A percentile compares a stretch with the other conserved stretches of the same genome.
Evolutionary conservation across 2,329 filamentous ascomycete species (phyloP).

Genomic region (Chrysoporthe deuterocubensis): DNA sequence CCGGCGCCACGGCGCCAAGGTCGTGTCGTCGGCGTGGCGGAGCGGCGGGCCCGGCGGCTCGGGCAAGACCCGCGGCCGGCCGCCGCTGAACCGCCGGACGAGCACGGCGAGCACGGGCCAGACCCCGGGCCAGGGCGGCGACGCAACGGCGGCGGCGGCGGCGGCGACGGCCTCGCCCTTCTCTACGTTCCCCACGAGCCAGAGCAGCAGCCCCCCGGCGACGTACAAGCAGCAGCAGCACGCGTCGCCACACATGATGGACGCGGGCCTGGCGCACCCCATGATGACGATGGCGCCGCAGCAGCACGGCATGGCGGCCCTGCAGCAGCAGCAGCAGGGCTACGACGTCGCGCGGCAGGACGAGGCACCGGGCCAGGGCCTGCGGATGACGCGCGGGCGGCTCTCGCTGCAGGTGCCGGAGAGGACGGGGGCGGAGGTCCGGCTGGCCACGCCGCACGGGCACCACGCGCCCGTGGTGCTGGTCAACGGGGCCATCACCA

Average conservation of each 20-base stretch:
- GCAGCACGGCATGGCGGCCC: conserved; percentile 13
- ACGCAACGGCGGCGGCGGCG: conserved; percentile 6
- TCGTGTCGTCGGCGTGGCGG: conserved; percentile 90
- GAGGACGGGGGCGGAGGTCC: conserved; percentile 37
- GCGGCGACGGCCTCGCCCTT: conserved; percentile 54
- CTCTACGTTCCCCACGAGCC: conserved; percentile 64
- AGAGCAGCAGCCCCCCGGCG: conserved; percentile 49
- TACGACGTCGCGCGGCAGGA: conserved; percentile 18
- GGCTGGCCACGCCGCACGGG: conserved; percentile 37
- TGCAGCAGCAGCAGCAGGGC: neutral
- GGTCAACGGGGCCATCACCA: conserved; percentile 35
- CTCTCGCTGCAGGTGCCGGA: conserved; percentile 65
- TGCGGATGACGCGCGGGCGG: conserved; percentile 49
- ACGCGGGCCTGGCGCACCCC: neutral
- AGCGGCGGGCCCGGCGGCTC: conserved; percentile 63
- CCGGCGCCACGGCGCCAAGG: conserved; percentile 76
- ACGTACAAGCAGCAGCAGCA: conserved; percentile 16
- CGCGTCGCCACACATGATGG: conserved; percentile 16
- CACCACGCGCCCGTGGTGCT: conserved; percentile 34
- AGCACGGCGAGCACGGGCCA: conserved; percentile 46
- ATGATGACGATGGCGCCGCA: conserved; percentile 15
- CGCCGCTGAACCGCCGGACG: conserved; percentile 66
- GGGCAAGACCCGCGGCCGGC: conserved; percentile 78
- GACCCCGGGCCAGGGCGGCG: neutral
- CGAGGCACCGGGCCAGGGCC: conserved; percentile 14